Evolutionary conservation across 495 filamentous ascomycete genomes (phyloP).

Genomic region (Lasiosphaeria miniovina): DNA sequence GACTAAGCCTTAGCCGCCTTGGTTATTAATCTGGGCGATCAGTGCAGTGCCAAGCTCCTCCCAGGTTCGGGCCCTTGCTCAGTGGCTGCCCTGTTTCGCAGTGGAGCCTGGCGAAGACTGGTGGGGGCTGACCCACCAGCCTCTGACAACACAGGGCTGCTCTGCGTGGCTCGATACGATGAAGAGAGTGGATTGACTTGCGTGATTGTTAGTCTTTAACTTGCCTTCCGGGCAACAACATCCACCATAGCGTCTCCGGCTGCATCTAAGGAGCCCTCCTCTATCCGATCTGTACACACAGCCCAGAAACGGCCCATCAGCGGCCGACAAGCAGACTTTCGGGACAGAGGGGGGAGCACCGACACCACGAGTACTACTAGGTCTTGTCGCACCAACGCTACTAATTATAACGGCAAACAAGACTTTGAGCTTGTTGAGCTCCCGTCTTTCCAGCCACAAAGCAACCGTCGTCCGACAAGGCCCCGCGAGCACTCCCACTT

Average conservation of each 20-base stretch:
- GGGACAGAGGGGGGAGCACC: conserved; percentile 43
- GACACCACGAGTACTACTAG: neutral
- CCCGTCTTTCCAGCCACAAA: neutral
- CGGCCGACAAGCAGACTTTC: conserved; percentile 19
- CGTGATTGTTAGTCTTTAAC: neutral
- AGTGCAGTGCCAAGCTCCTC: too few species aligned
- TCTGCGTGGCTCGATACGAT: neutral
- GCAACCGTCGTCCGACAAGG: conserved; percentile 10
- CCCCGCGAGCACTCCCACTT: conserved; percentile 11
- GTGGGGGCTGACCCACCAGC: neutral
- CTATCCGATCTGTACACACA: conserved; percentile 26
- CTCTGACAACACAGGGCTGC: neutral
- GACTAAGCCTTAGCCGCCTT: too few species aligned
- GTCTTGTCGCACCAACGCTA: neutral
- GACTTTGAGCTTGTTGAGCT: conserved; percentile 41
- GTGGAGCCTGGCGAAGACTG: neutral
- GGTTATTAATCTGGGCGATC: too few species aligned
- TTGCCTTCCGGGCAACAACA: conserved; percentile 19
- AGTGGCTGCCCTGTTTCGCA: too few species aligned
- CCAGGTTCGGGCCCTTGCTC: too few species aligned
- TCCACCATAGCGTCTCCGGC: conserved; percentile 38
- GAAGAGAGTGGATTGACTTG: neutral
- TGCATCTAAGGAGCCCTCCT: conserved; percentile 37
- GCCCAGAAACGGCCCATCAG: conserved; percentile 21
- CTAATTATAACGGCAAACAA: conserved; percentile 8